Evolutionary conservation across 768 basidiomycete species (phyloP), one percentile per base, ranked within the genome.

Genomic region (Collybiopsis confluens): DNA sequence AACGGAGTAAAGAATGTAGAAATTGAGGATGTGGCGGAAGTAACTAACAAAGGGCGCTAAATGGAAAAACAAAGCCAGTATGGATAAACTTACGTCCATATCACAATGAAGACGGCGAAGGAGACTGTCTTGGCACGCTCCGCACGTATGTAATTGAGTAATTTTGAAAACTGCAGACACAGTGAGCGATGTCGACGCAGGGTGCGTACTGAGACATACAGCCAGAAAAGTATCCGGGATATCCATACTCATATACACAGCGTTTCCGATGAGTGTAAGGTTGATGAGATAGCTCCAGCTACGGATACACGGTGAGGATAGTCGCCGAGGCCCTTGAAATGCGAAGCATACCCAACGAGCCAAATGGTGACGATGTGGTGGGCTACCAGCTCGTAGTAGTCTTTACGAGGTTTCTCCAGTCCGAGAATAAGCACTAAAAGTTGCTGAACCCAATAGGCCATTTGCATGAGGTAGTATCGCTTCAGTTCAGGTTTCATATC

Each of bases 221-320:
- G 91, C 93, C 13, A 99, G 76, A 68, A 88, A 90, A 30, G 83
- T 71, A 65, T 99, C 97, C 0, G 95, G 93, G 20, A 95, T 77
- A 71, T 99, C 97, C 97, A 98, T 98, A 66, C 93, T 97, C 71
- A 95, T 78, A 62, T 87, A 98, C 27, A 99, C 81, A 5, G 93
- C 88, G 58, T 90, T 89, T 10, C 97, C 97, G 42, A 98, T 94
- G 49, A 81, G 69, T 0, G 94, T 98, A 48, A 92, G 41, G 68
- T 92, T 94, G 59, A 85, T 57, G 30, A 85, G 60, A 62, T 92
- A 91, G 60, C 90, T 92, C 90, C 92, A 92, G 36, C 50, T 52
- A 20, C 24, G 11, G 42, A 52, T 8, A 41, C 3, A 26, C 11
- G 26, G 21, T 52, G 50, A 52, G 50, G 18, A 42, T 6, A 26